Evolutionary conservation across 305 asterid species (phyloP), one percentile per base, ranked within the genome.

Genomic region (Fraxinus baroniana): DNA sequence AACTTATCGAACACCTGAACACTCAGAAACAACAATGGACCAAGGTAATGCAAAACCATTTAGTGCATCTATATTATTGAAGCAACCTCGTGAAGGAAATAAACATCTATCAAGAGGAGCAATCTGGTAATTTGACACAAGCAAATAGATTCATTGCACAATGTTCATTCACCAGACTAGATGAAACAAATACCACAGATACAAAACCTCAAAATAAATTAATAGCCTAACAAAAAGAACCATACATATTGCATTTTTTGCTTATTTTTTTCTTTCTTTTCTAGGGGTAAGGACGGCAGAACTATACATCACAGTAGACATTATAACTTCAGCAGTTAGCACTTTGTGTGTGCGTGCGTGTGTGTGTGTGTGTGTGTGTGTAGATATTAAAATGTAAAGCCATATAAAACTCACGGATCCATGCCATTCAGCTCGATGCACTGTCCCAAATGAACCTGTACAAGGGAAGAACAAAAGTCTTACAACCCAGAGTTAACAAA

Each of bases 401-500:
- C 74, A 9, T 26, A 79, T 55, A 60, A 82, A 32, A 90, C 99
- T 89, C 41, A 94, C 98, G 79, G 97, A 94, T 85, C 98, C 99
- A 89, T 96, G 96, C 99, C 99, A 96, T 77, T 96, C 99, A 81
- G 99, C 99, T 80, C 99, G 97, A 89, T 96, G 95, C 84, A 96
- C 99, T 12, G 98, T 92, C 87, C 99, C 99, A 87, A 96, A 96
- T 77, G 99, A 96, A 80, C 99, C 99, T 96, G 87, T 76, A 41
- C 81, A 68, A 37, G 57, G 55, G 36, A 75, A 82, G 0, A 66
- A 18, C 8, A 83, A 52, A 76, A 0, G 79, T 66, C 74, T 79
- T 79, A 79, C 17, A 76, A 74, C 52, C 78, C 80, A 82, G 57
- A 80, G 32, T 74, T 74, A 18, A 74, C 81, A 26, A 10, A 26